phyloP scores from a whole-genome alignment of 2,329 filamentous ascomycete species.

The Penicillium sp. region DNA sequence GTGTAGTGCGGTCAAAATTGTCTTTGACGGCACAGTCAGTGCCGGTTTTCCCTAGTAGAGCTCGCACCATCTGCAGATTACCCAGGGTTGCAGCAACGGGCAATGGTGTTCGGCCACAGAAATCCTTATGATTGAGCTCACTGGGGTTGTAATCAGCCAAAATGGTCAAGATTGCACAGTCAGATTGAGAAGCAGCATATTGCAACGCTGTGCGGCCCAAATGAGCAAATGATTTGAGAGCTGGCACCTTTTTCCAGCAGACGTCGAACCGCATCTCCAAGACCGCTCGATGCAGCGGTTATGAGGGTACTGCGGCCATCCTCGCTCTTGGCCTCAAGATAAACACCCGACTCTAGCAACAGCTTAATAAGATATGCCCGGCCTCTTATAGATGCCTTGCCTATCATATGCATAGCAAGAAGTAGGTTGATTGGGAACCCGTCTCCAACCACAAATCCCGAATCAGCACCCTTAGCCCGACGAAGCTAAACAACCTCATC shows the following conservation, averaged over 20 bases:
- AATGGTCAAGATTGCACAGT: not conserved
- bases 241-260: not conserved
- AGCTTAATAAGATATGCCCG: not conserved
- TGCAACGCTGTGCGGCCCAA: not conserved
- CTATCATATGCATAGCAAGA: not conserved
- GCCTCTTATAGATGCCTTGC: not conserved
- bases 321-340: not conserved
- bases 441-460: not conserved
- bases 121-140: not conserved
- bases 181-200: not conserved
- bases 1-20: not conserved
- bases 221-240: not conserved
- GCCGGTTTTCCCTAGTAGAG: not conserved
- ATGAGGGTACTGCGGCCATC: not conserved
- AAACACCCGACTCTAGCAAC: not conserved
- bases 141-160: not conserved
- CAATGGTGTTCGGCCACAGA: not conserved
- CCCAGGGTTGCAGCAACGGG: not conserved
- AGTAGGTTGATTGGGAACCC: not conserved
- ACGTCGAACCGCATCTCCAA: not conserved
- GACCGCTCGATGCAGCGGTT: not conserved
- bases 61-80: not conserved
- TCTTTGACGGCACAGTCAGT: not conserved
- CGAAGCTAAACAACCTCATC: not conserved
- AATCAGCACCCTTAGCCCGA: not conserved